phyloP scores from a whole-genome alignment of 2,329 filamentous ascomycete species.

The Fusarium piperis region DNA sequence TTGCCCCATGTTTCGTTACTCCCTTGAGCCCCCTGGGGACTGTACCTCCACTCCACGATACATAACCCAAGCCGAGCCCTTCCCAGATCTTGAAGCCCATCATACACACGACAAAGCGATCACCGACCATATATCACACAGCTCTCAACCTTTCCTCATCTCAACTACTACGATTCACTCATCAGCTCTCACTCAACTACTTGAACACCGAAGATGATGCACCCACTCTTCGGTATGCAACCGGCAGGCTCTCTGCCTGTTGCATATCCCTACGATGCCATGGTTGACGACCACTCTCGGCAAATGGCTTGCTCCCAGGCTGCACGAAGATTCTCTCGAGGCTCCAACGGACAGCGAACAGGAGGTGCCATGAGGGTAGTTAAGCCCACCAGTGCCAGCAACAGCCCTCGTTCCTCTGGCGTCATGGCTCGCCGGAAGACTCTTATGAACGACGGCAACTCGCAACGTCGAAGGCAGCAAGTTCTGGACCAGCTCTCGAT shows the following conservation, averaged over 20 bases:
- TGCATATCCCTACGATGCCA: conserved; percentile 49
- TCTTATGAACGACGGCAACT: conserved; percentile 60
- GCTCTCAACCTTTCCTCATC: not conserved
- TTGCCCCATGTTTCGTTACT: conserved; percentile 47
- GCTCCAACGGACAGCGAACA: conserved; percentile 60
- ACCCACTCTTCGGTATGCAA: conserved; percentile 40
- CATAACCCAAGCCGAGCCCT: conserved; percentile 45
- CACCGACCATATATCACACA: not conserved
- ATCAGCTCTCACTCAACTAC: not conserved
- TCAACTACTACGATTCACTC: not conserved
- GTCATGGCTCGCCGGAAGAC: conserved; percentile 64
- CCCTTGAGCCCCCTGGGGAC: conserved; percentile 43
- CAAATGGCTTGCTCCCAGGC: conserved; percentile 61
- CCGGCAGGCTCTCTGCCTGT: conserved; percentile 41
- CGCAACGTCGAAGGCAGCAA: conserved; percentile 58
- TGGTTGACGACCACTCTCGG: conserved; percentile 62
- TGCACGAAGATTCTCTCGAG: conserved; percentile 59
- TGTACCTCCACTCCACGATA: conserved; percentile 41
- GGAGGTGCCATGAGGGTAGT: conserved; percentile 66
- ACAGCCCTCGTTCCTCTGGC: conserved; percentile 69
- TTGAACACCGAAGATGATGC: conserved; percentile 45
- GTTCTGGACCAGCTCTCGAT: conserved; percentile 54
- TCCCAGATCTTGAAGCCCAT: conserved; percentile 10
- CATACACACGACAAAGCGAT: conserved; percentile 4
- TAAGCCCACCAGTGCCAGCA: conserved; percentile 75